Conservation (phyloP, 2,329 filamentous ascomycete species). For the Penicillium psychrosexuale region DNA sequence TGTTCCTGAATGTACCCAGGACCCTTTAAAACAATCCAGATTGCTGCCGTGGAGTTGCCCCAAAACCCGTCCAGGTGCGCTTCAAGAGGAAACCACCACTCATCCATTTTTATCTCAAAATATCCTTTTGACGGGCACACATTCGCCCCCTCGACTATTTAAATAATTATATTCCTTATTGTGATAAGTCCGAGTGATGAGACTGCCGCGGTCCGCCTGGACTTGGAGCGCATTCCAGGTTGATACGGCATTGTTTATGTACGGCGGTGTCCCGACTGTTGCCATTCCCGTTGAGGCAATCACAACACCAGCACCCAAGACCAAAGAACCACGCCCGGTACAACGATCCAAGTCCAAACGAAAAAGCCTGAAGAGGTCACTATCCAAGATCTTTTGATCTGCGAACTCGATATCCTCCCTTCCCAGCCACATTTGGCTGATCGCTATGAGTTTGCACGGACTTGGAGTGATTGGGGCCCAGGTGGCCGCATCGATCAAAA, state of each 20-base stretch:
- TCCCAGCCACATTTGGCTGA: neutral
- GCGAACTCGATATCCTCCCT: neutral
- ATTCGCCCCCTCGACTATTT: neutral
- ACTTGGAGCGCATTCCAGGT: constrained; percentile 25
- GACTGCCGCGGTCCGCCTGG: constrained; percentile 16
- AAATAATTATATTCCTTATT: constrained; percentile 1
- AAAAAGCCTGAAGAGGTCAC: constrained; percentile 11
- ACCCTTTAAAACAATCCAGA: neutral
- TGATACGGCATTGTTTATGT: constrained; percentile 26
- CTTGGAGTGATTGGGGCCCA: constrained; percentile 27
- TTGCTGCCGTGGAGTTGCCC: neutral
- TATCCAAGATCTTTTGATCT: constrained; percentile 14
- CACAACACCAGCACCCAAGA: constrained; percentile 7
- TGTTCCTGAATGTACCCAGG: neutral
- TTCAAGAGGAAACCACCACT: constrained; percentile 2
- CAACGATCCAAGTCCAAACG: constrained; percentile 11
- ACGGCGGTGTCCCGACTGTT: constrained; percentile 18
- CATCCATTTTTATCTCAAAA: neutral
- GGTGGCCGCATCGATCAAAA: constrained; percentile 25
- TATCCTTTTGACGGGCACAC: neutral
- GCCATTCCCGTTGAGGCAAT: constrained; percentile 17
- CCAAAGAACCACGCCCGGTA: neutral
- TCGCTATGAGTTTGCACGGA: constrained; percentile 24
- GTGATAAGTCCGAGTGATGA: constrained; percentile 15
- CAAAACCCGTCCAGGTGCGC: neutral